Percentiles rank a stretch among this genome's conserved stretches.
Conservation (phyloP, 179 eudicot species). For the Gypsophila paniculata region DNA sequence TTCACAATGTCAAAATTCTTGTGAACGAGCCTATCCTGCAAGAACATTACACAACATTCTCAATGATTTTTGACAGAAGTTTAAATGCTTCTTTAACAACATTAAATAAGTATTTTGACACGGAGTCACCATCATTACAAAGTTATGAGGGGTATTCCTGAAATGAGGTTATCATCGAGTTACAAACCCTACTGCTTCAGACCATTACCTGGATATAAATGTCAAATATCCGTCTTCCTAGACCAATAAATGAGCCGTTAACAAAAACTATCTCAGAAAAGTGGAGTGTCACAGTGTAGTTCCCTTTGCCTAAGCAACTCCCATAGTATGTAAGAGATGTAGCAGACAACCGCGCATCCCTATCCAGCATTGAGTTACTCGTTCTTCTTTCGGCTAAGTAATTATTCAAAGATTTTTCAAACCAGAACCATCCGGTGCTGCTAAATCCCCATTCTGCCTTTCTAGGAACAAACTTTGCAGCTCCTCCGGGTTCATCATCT, state of each 20-base stretch:
- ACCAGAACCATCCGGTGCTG: conserved; percentile 37
- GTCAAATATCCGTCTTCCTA: conserved; percentile 43
- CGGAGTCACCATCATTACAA: neutral
- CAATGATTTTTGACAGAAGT: neutral
- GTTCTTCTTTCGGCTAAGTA: conserved; percentile 20
- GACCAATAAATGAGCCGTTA: conserved; percentile 29
- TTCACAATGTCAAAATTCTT: conserved; percentile 37
- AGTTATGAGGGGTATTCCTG: neutral
- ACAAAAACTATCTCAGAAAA: conserved; percentile 36
- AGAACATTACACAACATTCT: conserved; percentile 5
- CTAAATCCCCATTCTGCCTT: conserved; percentile 42
- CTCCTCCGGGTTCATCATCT: conserved; percentile 37
- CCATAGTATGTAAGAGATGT: conserved; percentile 43
- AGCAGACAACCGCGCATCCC: conserved; percentile 37
- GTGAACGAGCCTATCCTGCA: conserved; percentile 36
- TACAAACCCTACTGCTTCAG: neutral
- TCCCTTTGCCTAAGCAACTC: conserved; percentile 41
- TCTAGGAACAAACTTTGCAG: conserved; percentile 32
- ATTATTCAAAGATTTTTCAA: conserved; percentile 1
- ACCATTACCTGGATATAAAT: conserved; percentile 41
- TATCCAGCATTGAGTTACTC: conserved; percentile 30
- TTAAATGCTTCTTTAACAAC: neutral
- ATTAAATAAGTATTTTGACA: neutral
- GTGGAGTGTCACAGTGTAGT: conserved; percentile 36
- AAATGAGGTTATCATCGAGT: neutral